Conservation (phyloP, 2,329 filamentous ascomycete genomes). For the Penicillium nordicum region DNA sequence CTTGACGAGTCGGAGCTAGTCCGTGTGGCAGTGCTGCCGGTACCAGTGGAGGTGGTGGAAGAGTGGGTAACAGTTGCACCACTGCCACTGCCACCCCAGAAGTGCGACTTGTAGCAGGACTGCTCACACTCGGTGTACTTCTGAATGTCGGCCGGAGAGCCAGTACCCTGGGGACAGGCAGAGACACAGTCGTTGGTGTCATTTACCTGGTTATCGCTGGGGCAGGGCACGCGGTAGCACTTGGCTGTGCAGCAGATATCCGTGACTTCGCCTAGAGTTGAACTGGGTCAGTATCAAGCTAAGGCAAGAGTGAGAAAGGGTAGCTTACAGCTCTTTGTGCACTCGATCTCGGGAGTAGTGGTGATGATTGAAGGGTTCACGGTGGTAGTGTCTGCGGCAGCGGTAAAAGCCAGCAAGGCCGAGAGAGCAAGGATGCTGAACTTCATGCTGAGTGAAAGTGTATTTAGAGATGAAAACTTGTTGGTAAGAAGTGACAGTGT, state of each 20-base stretch:
- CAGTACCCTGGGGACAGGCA: constrained; percentile 53
- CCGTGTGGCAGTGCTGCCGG: constrained; percentile 16
- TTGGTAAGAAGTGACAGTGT: background rate
- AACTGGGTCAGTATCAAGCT: background rate
- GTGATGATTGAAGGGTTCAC: constrained; percentile 31
- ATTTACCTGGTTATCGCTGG: constrained; percentile 49
- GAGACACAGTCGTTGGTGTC: constrained; percentile 52
- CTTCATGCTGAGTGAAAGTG: constrained; percentile 33
- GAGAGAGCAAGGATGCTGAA: constrained; percentile 44
- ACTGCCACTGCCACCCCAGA: constrained; percentile 40
- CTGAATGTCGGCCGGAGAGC: constrained; percentile 44
- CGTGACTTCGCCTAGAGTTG: constrained; percentile 34
- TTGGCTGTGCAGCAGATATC: constrained; percentile 53
- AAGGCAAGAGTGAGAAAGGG: background rate
- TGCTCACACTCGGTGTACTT: constrained; percentile 49
- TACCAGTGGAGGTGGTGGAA: constrained; percentile 22
- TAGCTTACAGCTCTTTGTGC: constrained; percentile 38
- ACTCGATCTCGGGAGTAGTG: constrained; percentile 33
- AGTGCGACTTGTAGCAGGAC: constrained; percentile 49
- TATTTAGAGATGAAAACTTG: constrained; percentile 6
- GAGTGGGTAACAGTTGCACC: constrained; percentile 19
- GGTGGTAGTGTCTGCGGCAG: constrained; percentile 34
- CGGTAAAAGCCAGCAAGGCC: constrained; percentile 45
- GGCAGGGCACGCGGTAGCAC: constrained; percentile 53
- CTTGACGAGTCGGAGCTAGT: constrained; percentile 1